Conservation (phyloP, 225 moss, liverwort and hornwort genomes). For the Antitrichia curtipendula region DNA sequence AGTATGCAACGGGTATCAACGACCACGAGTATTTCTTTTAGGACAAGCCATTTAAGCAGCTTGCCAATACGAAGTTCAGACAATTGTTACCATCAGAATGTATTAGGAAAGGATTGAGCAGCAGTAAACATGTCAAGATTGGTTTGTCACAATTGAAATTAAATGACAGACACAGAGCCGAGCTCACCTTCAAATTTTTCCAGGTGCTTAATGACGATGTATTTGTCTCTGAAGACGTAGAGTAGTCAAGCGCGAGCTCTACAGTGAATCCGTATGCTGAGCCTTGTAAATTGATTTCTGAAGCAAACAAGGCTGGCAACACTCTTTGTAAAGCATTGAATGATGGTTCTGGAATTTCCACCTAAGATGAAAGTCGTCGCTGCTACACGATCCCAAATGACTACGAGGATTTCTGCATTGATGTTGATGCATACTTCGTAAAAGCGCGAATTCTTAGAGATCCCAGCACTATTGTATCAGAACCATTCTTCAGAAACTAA, state of each 20-base stretch:
- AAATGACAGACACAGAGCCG: neutral
- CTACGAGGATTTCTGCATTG: neutral
- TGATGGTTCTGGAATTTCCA: neutral
- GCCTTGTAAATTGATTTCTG: neutral
- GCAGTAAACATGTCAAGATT: neutral
- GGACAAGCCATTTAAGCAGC: neutral
- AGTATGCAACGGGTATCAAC: neutral
- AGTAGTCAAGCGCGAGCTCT: neutral
- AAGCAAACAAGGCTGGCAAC: neutral
- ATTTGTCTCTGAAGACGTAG: neutral
- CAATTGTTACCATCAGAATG: neutral
- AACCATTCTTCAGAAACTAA: neutral
- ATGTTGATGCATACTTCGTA: neutral
- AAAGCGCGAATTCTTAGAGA: neutral
- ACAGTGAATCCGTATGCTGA: neutral
- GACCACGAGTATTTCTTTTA: neutral
- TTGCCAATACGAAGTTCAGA: neutral
- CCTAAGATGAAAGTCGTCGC: neutral
- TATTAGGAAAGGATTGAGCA: neutral
- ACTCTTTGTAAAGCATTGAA: neutral
- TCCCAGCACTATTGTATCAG: neutral
- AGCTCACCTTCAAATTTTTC: neutral
- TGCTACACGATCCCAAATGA: neutral
- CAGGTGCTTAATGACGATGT: neutral
- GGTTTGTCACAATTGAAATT: neutral